Percentiles rank a stretch among this genome's conserved stretches.
phyloP scores from a whole-genome alignment of 2,329 filamentous ascomycete species.

The Aspergillus calidoustus region DNA sequence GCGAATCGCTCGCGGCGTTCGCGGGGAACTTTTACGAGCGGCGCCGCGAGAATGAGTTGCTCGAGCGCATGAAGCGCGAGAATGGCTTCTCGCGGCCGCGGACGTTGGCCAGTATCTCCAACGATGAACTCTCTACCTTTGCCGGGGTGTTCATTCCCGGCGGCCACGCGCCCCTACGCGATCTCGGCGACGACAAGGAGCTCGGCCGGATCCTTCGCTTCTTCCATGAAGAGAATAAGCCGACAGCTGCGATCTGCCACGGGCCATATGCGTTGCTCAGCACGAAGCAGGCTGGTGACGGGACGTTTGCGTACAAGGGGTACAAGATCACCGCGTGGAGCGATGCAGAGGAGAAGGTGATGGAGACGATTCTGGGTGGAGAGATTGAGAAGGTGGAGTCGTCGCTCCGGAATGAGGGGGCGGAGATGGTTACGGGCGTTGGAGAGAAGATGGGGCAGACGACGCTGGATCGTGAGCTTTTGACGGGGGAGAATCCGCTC shows the following conservation, averaged over 20 bases:
- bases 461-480: slow-evolving; percentile 49
- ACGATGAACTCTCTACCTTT: slow-evolving; percentile 46
- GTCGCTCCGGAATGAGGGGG: slow-evolving; percentile 45
- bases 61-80: slow-evolving; percentile 52
- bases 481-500: slow-evolving; percentile 40
- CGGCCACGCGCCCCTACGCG: slow-evolving; percentile 50
- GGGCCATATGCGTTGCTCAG: slow-evolving; percentile 52
- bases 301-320: slow-evolving; percentile 50
- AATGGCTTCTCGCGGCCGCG: slow-evolving; percentile 48
- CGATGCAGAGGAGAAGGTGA: slow-evolving; percentile 51
- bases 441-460: slow-evolving; percentile 47
- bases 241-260: slow-evolving; percentile 53
- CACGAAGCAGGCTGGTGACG: slow-evolving; percentile 42
- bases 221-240: slow-evolving; percentile 48
- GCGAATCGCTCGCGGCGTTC: slow-evolving; percentile 48
- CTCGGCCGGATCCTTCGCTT: slow-evolving; percentile 49
- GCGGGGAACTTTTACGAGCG: slow-evolving; percentile 54
- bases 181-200: slow-evolving; percentile 48
- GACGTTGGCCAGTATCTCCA: slow-evolving; percentile 44
- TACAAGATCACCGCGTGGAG: slow-evolving; percentile 53
- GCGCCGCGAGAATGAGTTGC: slow-evolving; percentile 44
- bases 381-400: slow-evolving; percentile 51
- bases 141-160: slow-evolving; percentile 52
- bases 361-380: slow-evolving; percentile 51
- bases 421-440: slow-evolving; percentile 50